Evolutionary conservation across 2,329 filamentous ascomycete species (phyloP).

Genomic region (Fonsecaea monophora): DNA sequence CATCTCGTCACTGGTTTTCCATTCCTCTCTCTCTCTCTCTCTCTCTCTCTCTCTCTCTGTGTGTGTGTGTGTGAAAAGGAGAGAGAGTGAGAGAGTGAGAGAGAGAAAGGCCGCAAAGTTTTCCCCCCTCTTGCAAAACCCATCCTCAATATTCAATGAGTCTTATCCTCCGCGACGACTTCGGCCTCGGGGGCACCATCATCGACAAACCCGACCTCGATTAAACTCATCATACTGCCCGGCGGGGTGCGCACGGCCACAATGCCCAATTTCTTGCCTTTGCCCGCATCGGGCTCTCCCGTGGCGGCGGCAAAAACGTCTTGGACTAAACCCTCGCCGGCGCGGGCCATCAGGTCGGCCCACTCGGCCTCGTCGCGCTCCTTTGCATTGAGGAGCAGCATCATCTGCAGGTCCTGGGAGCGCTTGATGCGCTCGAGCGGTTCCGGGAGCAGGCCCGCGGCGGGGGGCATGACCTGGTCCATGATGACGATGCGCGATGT

Average conservation of each 20-base stretch:
- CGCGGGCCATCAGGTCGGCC: conserved; percentile 23
- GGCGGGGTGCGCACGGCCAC: conserved; percentile 26
- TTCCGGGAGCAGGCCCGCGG: conserved; percentile 21
- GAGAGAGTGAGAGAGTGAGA: too few species aligned
- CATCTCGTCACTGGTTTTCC: neutral
- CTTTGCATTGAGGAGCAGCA: conserved; percentile 58
- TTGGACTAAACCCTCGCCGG: conserved; percentile 21
- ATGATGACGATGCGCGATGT: conserved; percentile 32
- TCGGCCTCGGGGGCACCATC: neutral
- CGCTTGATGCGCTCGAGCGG: conserved; percentile 33
- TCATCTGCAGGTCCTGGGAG: conserved; percentile 56
- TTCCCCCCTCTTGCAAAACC: neutral
- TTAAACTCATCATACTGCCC: conserved; percentile 36
- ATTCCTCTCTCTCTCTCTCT: too few species aligned
- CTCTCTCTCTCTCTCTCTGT: too few species aligned
- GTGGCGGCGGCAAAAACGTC: conserved; percentile 17
- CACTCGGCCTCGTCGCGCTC: conserved; percentile 48
- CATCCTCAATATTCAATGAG: neutral
- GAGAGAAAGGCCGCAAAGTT: too few species aligned
- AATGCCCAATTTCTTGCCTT: conserved; percentile 25
- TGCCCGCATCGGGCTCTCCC: neutral
- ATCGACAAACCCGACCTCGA: conserved; percentile 33
- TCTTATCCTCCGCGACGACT: neutral
- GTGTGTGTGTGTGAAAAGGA: neutral
- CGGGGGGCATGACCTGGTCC: conserved; percentile 31